Evolutionary conservation across 108 stramenopile species (phyloP), one percentile per base, ranked within the genome.

Genomic region (Cylindrotheca closterium): DNA sequence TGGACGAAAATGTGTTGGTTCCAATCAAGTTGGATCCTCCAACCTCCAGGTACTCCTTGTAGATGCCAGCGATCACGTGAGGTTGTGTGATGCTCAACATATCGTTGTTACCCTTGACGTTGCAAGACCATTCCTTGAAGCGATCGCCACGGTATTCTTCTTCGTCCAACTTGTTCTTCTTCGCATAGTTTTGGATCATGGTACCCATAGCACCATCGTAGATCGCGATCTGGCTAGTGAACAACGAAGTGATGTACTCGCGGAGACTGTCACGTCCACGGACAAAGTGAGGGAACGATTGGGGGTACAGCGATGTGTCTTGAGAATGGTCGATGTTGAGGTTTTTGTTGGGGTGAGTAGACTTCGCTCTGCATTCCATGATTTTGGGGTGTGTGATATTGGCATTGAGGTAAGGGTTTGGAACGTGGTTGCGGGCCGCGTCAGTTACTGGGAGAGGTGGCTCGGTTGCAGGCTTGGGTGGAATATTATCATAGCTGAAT

Each of bases 151-250:
- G 85, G 86, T 90, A 99, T 45, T 96, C 96, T 58, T 87, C 97
- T 65, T 99, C 98, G 23, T 92, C 94, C 30, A 99, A 77, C 70
- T 78, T 92, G 79, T 92, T 89, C 70, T 78, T 81, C 85, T 96
- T 92, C 60, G 89, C 72, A 57, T 97, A 94, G 76, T 97, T 96
- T 71, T 99, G 98, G 73, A 99, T 99, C 98, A 99, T 99, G 45
- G 98, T 99, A 37, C 97, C 98, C 98, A 99, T 99, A 45, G 97
- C 98, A 52, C 98, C 98, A 63, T 99, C 98, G 63, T 97, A 98
- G 60, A 97, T 90, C 34, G 94, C 93, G 63, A 96, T 93, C 53
- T 82, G 77, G 23, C 61, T 74, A 1, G 79, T 84, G 83, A 96
- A 96, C 31, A 96, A 71, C 37, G 84, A 56, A 0, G 91, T 91